phyloP scores from a whole-genome alignment of 495 filamentous ascomycete genomes.

The Lepraria neglecta region DNA sequence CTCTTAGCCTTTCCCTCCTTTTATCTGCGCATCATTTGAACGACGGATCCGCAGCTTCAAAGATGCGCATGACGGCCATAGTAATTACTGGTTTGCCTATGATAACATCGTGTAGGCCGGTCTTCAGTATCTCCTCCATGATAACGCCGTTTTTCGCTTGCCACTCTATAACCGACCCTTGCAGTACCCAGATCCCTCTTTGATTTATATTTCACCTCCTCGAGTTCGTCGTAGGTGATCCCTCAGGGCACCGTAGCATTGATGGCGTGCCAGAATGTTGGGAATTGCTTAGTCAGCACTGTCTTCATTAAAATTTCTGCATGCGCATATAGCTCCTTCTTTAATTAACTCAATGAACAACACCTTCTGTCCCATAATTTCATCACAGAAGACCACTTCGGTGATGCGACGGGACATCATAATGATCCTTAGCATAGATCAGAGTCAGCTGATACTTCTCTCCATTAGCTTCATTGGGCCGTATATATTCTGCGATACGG shows the following conservation, averaged over 20 bases:
- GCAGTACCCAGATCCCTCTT: conserved; percentile 40
- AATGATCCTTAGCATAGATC: conserved; percentile 38
- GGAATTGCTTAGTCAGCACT: too few relatives aligned
- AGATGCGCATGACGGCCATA: conserved; percentile 41
- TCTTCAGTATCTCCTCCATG: conserved; percentile 46
- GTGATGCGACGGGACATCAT: conserved; percentile 40
- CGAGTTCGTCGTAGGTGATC: conserved; percentile 36
- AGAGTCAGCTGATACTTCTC: conserved; percentile 32
- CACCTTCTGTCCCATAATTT: too few relatives aligned
- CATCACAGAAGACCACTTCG: conserved; percentile 37
- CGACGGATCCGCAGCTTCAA: conserved; percentile 22
- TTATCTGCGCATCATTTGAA: background rate
- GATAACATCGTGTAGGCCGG: conserved; percentile 46
- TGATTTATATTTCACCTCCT: conserved; percentile 32
- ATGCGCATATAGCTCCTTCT: too few relatives aligned
- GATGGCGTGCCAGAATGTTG: conserved; percentile 43
- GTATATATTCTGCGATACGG: conserved; percentile 34
- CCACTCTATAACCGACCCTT: conserved; percentile 45
- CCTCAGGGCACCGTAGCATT: conserved; percentile 32
- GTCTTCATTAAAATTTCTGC: too few relatives aligned
- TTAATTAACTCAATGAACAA: too few relatives aligned
- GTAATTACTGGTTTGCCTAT: conserved; percentile 48
- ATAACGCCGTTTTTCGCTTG: conserved; percentile 39
- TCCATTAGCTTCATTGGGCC: conserved; percentile 30
- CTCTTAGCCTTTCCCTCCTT: background rate